Percentiles rank a stretch among this genome's conserved stretches.
Evolutionary conservation across 1,284 basidiomycete genomes (phyloP).

Genomic region (Athelia psychrophila): DNA sequence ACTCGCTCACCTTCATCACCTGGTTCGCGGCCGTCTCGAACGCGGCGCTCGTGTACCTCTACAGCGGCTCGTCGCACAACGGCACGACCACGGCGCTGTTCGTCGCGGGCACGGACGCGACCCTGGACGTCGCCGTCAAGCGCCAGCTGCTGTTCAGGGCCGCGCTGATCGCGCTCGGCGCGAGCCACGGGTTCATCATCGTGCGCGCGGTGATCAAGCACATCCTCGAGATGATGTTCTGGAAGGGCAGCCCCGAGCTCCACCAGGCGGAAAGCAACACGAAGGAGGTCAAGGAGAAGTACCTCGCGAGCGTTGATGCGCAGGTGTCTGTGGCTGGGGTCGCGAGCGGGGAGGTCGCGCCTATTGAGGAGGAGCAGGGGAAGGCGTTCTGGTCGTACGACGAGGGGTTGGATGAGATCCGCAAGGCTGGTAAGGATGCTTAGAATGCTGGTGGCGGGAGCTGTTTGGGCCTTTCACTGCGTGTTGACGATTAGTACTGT

Average conservation of each 20-base stretch:
- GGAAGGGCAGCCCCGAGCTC: constrained; percentile 70
- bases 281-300: constrained; percentile 61
- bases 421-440: constrained; percentile 57
- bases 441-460: no score
- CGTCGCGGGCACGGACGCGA: background rate
- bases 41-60: constrained; percentile 83
- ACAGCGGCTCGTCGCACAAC: constrained; percentile 28
- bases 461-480: no score
- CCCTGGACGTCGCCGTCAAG: background rate
- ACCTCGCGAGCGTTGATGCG: constrained; percentile 32
- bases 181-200: constrained; percentile 80
- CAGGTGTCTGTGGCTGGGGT: background rate
- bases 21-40: constrained; percentile 88
- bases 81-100: background rate
- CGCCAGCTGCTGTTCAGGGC: constrained; percentile 61
- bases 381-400: constrained; percentile 61
- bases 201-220: constrained; percentile 63
- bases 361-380: constrained; percentile 18
- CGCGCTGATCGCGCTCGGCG: constrained; percentile 70
- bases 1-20: constrained; percentile 82
- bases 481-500: no score
- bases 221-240: constrained; percentile 70
- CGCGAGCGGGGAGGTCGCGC: constrained; percentile 16
- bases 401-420: constrained; percentile 65
- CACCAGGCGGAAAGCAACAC: constrained; percentile 53